Evolutionary conservation across 805 yeast species (phyloP), one percentile per base, ranked within the genome.

Genomic region (Metschnikowia cubensis): DNA sequence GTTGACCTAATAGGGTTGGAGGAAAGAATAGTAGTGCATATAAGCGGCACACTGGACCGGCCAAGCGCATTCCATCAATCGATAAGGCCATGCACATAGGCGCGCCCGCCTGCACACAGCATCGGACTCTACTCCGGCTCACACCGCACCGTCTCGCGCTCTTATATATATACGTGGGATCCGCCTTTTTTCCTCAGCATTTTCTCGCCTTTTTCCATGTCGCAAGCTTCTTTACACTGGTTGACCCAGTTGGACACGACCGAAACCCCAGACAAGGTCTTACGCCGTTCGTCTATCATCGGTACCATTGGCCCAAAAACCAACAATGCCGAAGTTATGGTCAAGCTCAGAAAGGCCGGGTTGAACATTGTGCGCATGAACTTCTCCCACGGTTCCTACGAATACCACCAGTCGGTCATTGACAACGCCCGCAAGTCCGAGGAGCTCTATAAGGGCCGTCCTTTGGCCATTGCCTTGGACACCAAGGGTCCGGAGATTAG

Each of bases 401-500:
- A 91, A 66, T 94, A 94, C 84, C 99, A 94, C 76, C 97, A 91
- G 77, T 77, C 89, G 56, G 99, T 94, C 65, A 78, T 94, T 71
- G 97, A 92, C 82, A 92, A 94, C 69, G 89, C 97, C 63, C 87
- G 96, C 76, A 84, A 89, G 74, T 90, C 97, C 58, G 97, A 88
- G 75, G 84, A 84, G 72, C 71, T 86, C 50, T 90, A 85, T 74
- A 83, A 87, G 59, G 97, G 98, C 67, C 89, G 98, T 78, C 99
- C 98, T 49, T 81, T 94, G 66, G 98, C 97, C 55, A 91, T 94
- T 74, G 99, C 99, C 59, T 84, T 94, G 64, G 99, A 94, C 74
- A 94, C 98, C 73, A 94, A 94, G 83, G 99, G 99, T 63, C 99
- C 99, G 57, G 99, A 94, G 79, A 94, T 94, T 78, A 89, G 99